phyloP scores from a whole-genome alignment of 805 yeast genomes.

The Osmozyma mogii region DNA sequence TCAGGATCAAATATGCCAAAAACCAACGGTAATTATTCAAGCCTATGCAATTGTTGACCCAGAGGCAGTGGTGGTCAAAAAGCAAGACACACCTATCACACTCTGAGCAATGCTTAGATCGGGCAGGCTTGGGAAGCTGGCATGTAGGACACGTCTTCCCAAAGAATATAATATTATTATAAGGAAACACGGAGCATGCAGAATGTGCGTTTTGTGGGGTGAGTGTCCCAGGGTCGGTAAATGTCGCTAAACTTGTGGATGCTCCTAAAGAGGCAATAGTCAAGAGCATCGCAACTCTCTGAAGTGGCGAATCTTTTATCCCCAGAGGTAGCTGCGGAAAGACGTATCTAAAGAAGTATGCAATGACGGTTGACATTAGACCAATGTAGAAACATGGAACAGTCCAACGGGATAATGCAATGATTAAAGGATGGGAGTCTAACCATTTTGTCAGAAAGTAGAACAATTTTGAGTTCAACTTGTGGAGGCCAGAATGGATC shows the following conservation, averaged over 20 bases:
- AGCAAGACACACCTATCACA: conserved; percentile 46
- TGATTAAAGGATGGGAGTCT: conserved; percentile 2
- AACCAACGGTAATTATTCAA: conserved; percentile 57
- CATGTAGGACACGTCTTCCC: conserved; percentile 44
- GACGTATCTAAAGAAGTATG: conserved; percentile 24
- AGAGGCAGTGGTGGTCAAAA: conserved; percentile 56
- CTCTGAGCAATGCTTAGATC: conserved; percentile 57
- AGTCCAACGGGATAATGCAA: conserved; percentile 28
- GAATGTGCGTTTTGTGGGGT: conserved; percentile 7
- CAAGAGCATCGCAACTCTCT: conserved; percentile 18
- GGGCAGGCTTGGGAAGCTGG: conserved; percentile 40
- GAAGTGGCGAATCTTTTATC: conserved; percentile 5
- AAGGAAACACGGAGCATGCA: conserved; percentile 16
- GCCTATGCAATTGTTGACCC: conserved; percentile 74
- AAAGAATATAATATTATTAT: conserved; percentile 49
- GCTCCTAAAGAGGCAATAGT: conserved; percentile 24
- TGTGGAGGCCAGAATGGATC: conserved; percentile 8
- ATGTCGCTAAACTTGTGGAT: conserved; percentile 31
- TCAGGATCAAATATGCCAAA: conserved; percentile 40
- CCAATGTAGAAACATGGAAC: conserved; percentile 36
- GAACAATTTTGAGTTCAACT: conserved; percentile 3
- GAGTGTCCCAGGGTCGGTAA: conserved; percentile 37
- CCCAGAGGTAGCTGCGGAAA: conserved; percentile 11
- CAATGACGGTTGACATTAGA: conserved; percentile 27
- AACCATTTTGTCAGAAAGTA: conserved; percentile 1